phyloP scores from a whole-genome alignment of 805 yeast species.

The Saccharomycopsis fermentans region DNA sequence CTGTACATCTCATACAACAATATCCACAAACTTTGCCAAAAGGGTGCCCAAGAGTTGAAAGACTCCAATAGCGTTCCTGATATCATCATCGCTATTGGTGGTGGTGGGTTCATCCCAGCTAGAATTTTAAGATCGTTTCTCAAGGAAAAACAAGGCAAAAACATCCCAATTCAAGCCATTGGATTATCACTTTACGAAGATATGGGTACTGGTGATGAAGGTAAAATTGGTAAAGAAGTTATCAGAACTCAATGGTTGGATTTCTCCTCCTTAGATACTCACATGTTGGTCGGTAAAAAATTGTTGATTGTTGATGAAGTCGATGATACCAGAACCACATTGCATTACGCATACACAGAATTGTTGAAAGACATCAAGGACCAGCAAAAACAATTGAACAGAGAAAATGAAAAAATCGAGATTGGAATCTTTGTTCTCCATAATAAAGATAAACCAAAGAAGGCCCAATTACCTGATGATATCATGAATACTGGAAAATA shows the following conservation, averaged over 20 bases:
- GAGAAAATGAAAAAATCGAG: slow-evolving; percentile 48
- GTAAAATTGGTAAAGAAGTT: slow-evolving; percentile 64
- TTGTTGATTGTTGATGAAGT: slow-evolving; percentile 82
- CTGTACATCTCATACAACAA: slow-evolving; percentile 66
- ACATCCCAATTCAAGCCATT: slow-evolving; percentile 62
- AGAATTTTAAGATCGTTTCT: slow-evolving; percentile 57
- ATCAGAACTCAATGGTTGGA: slow-evolving; percentile 87
- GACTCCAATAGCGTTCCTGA: slow-evolving; percentile 36
- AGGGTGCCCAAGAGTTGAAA: slow-evolving; percentile 44
- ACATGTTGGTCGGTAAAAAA: slow-evolving; percentile 71
- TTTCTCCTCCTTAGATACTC: slow-evolving; percentile 58
- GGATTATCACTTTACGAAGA: slow-evolving; percentile 58
- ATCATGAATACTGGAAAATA: slow-evolving; percentile 58
- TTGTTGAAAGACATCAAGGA: slow-evolving; percentile 42
- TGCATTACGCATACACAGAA: slow-evolving; percentile 75
- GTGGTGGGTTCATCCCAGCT: slow-evolving; percentile 67
- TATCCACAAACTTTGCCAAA: slow-evolving; percentile 75
- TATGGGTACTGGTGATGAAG: slow-evolving; percentile 34
- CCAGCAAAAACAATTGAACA: slow-evolving; percentile 47
- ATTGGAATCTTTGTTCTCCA: slow-evolving; percentile 75
- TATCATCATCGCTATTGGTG: slow-evolving; percentile 58
- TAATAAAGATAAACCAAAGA: slow-evolving; percentile 74
- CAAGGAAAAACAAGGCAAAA: slow-evolving; percentile 43
- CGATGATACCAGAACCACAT: slow-evolving; percentile 84
- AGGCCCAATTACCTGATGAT: slow-evolving; percentile 56